Evolutionary conservation across 2,329 filamentous ascomycete species (phyloP).

Genomic region (Aspergillus sp.): DNA sequence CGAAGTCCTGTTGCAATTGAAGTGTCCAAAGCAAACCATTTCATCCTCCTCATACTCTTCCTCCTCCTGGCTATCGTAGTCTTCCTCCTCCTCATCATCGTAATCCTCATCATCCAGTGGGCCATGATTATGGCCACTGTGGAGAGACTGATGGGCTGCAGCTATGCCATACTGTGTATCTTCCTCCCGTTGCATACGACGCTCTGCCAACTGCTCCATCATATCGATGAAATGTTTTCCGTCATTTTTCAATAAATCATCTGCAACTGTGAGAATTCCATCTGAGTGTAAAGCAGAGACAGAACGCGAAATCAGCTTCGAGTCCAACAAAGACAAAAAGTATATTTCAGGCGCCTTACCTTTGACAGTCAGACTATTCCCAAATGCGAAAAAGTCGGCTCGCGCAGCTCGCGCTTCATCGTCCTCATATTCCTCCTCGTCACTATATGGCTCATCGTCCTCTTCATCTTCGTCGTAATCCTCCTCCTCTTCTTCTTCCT

Average conservation of each 20-base stretch:
- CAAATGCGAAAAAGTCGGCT: conserved; percentile 95
- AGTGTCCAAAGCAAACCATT: conserved; percentile 49
- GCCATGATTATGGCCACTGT: conserved; percentile 73
- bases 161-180: conserved; percentile 72
- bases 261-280: conserved; percentile 96
- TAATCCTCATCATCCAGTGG: conserved; percentile 74
- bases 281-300: conserved; percentile 51
- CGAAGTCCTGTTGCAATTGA: conserved; percentile 19
- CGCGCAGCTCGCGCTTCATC: conserved; percentile 60
- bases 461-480: conserved; percentile 67
- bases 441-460: conserved; percentile 67
- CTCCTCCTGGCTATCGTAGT: conserved; percentile 62
- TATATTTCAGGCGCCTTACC: conserved; percentile 45
- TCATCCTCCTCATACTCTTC: conserved; percentile 67
- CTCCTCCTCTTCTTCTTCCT: conserved; percentile 67
- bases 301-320: conserved; percentile 41
- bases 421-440: conserved; percentile 65
- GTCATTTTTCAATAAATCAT: conserved; percentile 97
- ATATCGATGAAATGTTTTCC: conserved; percentile 99
- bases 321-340: conserved; percentile 16
- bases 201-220: conserved; percentile 99
- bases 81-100: conserved; percentile 72
- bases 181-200: conserved; percentile 94
- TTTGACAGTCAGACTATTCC: conserved; percentile 95
- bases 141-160: conserved; percentile 57